Conservation (phyloP, 2,329 filamentous ascomycete genomes). For the Arachnopeziza araneosa region DNA sequence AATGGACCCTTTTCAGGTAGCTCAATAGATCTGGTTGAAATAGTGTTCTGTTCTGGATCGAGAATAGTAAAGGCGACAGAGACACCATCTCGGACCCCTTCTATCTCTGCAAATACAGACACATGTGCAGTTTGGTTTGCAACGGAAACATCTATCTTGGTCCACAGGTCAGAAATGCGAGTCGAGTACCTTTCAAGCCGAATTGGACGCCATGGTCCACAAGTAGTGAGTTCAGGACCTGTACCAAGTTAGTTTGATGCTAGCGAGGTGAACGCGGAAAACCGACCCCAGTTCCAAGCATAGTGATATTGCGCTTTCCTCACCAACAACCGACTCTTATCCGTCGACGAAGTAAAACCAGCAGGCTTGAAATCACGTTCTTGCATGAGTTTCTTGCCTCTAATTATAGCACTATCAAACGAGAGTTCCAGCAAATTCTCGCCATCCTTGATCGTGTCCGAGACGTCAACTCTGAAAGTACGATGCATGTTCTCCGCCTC, state of each 20-base stretch:
- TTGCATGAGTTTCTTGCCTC: slow-evolving; percentile 54
- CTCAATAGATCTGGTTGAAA: neutral
- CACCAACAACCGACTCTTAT: slow-evolving; percentile 30
- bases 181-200: slow-evolving; percentile 65
- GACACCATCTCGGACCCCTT: neutral
- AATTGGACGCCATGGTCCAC: slow-evolving; percentile 68
- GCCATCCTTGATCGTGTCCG: slow-evolving; percentile 35
- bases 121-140: slow-evolving; percentile 28
- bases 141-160: slow-evolving; percentile 4
- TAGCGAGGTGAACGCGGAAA: slow-evolving; percentile 13
- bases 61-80: neutral
- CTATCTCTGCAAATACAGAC: neutral
- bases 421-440: slow-evolving; percentile 54
- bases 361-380: slow-evolving; percentile 30
- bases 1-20: neutral
- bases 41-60: neutral
- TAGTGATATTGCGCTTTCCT: slow-evolving; percentile 62
- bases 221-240: slow-evolving; percentile 60
- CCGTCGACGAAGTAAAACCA: slow-evolving; percentile 27
- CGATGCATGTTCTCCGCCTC: slow-evolving; percentile 73
- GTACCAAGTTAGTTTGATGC: slow-evolving; percentile 62
- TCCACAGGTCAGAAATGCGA: slow-evolving; percentile 57
- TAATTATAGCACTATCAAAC: slow-evolving; percentile 57
- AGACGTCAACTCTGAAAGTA: slow-evolving; percentile 60
- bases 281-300: slow-evolving; percentile 23